Conservation (phyloP, 1,139 yeast genomes). For the Nakaseomyces kungkrabaensis region DNA sequence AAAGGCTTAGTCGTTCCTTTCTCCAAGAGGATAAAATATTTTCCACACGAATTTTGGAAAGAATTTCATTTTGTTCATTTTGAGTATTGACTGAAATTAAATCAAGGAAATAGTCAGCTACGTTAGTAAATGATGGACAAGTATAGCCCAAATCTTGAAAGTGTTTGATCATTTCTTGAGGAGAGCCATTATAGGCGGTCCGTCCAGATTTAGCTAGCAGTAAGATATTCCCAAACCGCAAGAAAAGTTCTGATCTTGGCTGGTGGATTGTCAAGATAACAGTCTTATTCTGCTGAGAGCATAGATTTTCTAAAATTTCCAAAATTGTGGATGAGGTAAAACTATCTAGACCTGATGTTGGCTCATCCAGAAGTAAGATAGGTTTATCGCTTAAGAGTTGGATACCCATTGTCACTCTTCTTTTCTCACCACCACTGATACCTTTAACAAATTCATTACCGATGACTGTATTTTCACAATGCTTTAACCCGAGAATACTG, state of each 20-base stretch:
- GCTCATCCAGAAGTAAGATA: conserved; percentile 69
- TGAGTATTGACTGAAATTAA: conserved; percentile 40
- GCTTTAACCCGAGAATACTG: conserved; percentile 57
- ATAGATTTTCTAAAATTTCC: conserved; percentile 47
- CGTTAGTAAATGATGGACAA: conserved; percentile 51
- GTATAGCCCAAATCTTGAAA: conserved; percentile 41
- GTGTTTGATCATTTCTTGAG: conserved; percentile 34
- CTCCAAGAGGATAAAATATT: conserved; percentile 43
- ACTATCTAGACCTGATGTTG: conserved; percentile 81
- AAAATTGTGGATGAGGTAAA: conserved; percentile 67
- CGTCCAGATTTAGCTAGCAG: conserved; percentile 65
- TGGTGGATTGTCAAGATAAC: conserved; percentile 76
- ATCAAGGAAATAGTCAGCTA: conserved; percentile 69
- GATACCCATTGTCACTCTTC: conserved; percentile 74
- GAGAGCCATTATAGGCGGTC: conserved; percentile 53
- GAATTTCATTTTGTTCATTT: conserved; percentile 20
- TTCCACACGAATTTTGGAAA: conserved; percentile 35
- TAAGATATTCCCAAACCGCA: conserved; percentile 55
- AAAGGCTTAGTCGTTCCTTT: conserved; percentile 5
- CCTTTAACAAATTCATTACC: conserved; percentile 71
- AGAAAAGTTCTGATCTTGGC: conserved; percentile 60
- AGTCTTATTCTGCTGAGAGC: conserved; percentile 52
- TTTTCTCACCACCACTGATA: conserved; percentile 77
- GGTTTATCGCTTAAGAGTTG: conserved; percentile 67
- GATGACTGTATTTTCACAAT: conserved; percentile 67